A percentile compares a stretch with the other conserved stretches of the same genome.
Conservation (phyloP, 2,329 filamentous ascomycete genomes). For the Lachnellula willkommii region DNA sequence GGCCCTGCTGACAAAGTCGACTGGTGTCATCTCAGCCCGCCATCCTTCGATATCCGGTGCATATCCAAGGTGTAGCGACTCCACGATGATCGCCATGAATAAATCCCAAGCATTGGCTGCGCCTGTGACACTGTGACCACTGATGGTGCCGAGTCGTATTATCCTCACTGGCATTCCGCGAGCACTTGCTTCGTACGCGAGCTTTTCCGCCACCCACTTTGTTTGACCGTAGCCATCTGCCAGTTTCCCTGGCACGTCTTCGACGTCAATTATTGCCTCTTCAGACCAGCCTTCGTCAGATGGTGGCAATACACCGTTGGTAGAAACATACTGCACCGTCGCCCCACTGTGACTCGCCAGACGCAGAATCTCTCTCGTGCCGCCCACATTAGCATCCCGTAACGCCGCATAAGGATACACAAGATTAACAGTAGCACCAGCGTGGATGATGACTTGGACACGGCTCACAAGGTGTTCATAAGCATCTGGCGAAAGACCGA, state of each 20-base stretch:
- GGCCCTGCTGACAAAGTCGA: slow-evolving; percentile 72
- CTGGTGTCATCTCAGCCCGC: slow-evolving; percentile 79
- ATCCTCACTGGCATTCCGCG: slow-evolving; percentile 71
- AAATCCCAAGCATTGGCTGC: slow-evolving; percentile 76
- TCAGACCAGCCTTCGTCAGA: slow-evolving; percentile 65
- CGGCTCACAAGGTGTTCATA: slow-evolving; percentile 61
- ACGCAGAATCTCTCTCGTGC: slow-evolving; percentile 69
- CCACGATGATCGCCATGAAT: slow-evolving; percentile 68
- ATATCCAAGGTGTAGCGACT: slow-evolving; percentile 67
- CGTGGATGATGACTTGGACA: slow-evolving; percentile 70
- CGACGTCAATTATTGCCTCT: slow-evolving; percentile 59
- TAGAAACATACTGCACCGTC: slow-evolving; percentile 73
- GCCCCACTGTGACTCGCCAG: slow-evolving; percentile 62
- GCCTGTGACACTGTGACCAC: slow-evolving; percentile 68
- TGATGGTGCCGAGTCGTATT: slow-evolving; percentile 76
- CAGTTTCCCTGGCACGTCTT: slow-evolving; percentile 63
- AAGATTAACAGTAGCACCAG: slow-evolving; percentile 72
- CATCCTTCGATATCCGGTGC: slow-evolving; percentile 67
- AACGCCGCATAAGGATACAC: slow-evolving; percentile 78
- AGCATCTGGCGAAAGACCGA: slow-evolving; percentile 60
- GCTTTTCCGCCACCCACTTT: slow-evolving; percentile 69
- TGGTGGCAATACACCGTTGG: slow-evolving; percentile 71
- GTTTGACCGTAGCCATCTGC: slow-evolving; percentile 84
- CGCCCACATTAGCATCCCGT: slow-evolving; percentile 69
- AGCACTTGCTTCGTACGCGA: slow-evolving; percentile 71